Percentiles rank a stretch among this genome's conserved stretches.
Evolutionary conservation across 495 filamentous ascomycete species (phyloP).

Genomic region (Niebla homalea): DNA sequence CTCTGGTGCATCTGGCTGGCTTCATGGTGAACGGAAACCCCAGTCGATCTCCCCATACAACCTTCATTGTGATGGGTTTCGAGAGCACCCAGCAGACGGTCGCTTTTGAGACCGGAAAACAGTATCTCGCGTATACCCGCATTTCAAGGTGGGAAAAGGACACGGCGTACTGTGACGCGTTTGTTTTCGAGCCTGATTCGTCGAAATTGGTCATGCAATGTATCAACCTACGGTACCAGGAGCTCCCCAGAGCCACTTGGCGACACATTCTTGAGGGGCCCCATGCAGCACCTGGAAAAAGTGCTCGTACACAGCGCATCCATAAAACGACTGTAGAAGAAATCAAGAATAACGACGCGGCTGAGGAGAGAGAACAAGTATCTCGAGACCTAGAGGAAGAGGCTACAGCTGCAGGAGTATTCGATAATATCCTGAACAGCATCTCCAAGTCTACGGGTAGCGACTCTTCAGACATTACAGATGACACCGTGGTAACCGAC

Average conservation of each 20-base stretch:
- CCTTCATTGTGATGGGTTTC: conserved; percentile 8
- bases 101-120: conserved; percentile 6
- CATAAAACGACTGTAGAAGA: neutral
- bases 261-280: conserved; percentile 7
- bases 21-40: conserved; percentile 27
- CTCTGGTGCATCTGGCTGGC: conserved; percentile 44
- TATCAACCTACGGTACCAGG: conserved; percentile 7
- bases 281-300: neutral
- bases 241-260: conserved; percentile 7
- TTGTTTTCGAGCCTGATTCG: conserved; percentile 7
- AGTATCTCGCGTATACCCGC: conserved; percentile 9
- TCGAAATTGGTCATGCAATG: conserved; percentile 8
- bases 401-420: neutral
- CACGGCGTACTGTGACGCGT: conserved; percentile 10
- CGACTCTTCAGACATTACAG: conserved; percentile 20
- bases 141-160: conserved; percentile 12
- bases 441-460: conserved; percentile 28
- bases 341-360: neutral
- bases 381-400: neutral
- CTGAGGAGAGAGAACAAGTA: neutral
- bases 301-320: neutral
- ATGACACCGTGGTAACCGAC: conserved; percentile 21
- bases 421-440: conserved; percentile 13
- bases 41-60: neutral
- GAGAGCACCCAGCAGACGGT: conserved; percentile 10